Evolutionary conservation across 2,329 filamentous ascomycete genomes (phyloP).

Genomic region (Hortaea sp.): DNA sequence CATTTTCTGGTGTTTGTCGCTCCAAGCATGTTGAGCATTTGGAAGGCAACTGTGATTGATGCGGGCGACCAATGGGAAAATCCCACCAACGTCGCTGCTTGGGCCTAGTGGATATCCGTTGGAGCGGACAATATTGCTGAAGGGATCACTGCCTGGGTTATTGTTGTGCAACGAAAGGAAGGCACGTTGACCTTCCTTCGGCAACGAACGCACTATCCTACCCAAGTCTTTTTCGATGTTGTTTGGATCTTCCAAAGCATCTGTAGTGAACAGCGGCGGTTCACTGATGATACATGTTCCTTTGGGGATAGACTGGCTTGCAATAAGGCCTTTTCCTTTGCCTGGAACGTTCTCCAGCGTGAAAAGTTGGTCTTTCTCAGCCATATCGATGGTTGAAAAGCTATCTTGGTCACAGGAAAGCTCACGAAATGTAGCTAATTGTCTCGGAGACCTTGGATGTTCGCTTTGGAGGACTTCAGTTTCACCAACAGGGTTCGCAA

Average conservation of each 20-base stretch:
- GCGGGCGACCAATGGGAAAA: conserved; percentile 27
- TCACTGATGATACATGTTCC: conserved; percentile 34
- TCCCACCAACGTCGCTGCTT: conserved; percentile 16
- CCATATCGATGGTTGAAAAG: neutral
- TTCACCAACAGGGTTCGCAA: too few species aligned
- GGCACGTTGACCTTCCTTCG: conserved; percentile 16
- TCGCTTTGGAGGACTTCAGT: too few species aligned
- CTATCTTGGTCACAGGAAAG: too few species aligned
- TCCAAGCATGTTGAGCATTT: conserved; percentile 29
- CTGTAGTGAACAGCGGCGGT: conserved; percentile 27
- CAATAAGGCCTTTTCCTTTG: conserved; percentile 34
- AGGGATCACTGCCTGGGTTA: conserved; percentile 18
- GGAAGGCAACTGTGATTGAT: conserved; percentile 31
- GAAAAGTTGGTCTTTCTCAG: neutral
- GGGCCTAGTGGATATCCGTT: conserved; percentile 23
- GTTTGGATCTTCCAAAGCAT: conserved; percentile 9
- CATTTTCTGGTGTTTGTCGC: conserved; percentile 14
- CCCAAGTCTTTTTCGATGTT: conserved; percentile 13
- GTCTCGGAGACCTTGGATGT: too few species aligned
- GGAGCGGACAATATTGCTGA: conserved; percentile 23
- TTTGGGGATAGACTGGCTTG: conserved; percentile 25
- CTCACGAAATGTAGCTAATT: too few species aligned
- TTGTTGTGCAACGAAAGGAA: conserved; percentile 25
- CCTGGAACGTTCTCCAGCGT: conserved; percentile 10
- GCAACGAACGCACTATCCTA: conserved; percentile 13